A percentile compares a stretch with the other conserved stretches of the same genome.
Conservation (phyloP, 768 basidiomycete genomes). For the Pleurotus ostreatus region DNA sequence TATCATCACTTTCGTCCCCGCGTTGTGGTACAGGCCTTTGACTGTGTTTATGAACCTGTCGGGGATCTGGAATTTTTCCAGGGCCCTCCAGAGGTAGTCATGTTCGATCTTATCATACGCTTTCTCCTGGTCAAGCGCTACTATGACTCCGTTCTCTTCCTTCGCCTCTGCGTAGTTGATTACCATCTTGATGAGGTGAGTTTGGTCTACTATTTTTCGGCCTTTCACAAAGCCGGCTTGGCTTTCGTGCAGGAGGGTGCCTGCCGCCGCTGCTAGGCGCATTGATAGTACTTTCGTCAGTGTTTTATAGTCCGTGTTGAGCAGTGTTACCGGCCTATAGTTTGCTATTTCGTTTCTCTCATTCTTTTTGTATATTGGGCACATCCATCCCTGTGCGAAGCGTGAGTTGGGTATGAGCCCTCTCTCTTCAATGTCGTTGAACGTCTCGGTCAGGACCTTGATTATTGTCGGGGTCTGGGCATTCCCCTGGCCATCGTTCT, state of each 20-base stretch:
- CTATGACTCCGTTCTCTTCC: conserved; percentile 21
- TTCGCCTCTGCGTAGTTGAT: conserved; percentile 17
- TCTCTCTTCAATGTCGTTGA: conserved; percentile 24
- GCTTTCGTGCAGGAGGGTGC: conserved; percentile 24
- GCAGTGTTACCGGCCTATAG: conserved; percentile 33
- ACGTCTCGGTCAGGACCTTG: conserved; percentile 8
- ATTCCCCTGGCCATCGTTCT: conserved; percentile 11
- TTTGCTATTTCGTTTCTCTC: conserved; percentile 25
- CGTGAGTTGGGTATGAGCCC: conserved; percentile 10
- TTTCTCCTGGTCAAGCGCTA: conserved; percentile 21
- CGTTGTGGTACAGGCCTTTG: conserved; percentile 22
- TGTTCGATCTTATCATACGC: conserved; percentile 7
- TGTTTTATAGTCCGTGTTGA: conserved; percentile 34
- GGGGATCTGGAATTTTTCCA: conserved; percentile 16
- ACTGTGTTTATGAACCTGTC: conserved; percentile 22
- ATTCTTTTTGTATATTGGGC: conserved; percentile 39
- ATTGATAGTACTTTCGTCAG: conserved; percentile 22
- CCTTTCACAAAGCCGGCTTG: conserved; percentile 36
- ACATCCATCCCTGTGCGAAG: conserved; percentile 32
- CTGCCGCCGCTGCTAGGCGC: conserved; percentile 13
- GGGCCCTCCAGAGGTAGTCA: neutral
- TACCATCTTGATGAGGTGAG: conserved; percentile 19
- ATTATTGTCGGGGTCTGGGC: conserved; percentile 7
- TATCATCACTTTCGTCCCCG: conserved; percentile 26
- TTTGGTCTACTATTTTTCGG: conserved; percentile 27